phyloP scores from a whole-genome alignment of 148 eudicot genomes.

The Camellia japonica region DNA sequence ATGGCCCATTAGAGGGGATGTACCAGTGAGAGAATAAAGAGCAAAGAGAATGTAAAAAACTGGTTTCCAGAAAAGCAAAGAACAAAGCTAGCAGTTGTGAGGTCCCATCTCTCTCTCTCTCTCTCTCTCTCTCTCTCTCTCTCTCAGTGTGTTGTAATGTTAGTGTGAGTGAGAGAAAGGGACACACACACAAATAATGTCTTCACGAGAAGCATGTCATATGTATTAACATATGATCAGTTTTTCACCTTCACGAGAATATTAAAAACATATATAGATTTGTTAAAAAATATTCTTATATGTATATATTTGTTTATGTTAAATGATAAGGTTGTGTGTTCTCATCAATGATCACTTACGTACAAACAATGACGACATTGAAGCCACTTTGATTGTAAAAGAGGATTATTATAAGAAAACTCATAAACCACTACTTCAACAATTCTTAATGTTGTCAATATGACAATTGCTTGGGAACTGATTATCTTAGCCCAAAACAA shows the following conservation, averaged over 20 bases:
- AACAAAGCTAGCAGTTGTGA: neutral
- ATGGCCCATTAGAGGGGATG: conserved; percentile 12
- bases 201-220: neutral
- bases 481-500: neutral
- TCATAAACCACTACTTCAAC: neutral
- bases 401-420: neutral
- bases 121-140: conserved; percentile 2
- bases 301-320: neutral
- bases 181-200: too few species aligned
- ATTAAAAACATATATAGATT: neutral
- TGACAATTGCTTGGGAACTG: too few species aligned
- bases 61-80: conserved; percentile 11
- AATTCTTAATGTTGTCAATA: too few species aligned
- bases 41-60: neutral
- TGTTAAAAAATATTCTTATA: neutral
- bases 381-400: neutral
- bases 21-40: conserved; percentile 3
- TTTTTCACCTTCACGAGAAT: neutral
- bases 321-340: too few species aligned
- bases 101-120: neutral
- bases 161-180: too few species aligned
- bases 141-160: neutral
- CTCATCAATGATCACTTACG: too few species aligned
- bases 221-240: neutral
- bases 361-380: too few species aligned